Conservation (phyloP, 164 flowering plant species). For the Aristolochia contorta region DNA sequence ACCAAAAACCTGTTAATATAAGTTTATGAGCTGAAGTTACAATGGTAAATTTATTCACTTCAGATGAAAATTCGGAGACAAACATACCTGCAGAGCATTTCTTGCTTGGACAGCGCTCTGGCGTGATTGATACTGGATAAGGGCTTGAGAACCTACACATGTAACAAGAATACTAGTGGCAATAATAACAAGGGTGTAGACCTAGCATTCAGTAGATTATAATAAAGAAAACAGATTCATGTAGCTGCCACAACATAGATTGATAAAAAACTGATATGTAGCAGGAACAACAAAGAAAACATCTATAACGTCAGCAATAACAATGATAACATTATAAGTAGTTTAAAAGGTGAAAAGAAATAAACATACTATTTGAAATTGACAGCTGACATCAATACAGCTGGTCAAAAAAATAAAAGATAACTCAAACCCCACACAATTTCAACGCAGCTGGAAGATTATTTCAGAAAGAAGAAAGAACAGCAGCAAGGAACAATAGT, state of each 20-base stretch:
- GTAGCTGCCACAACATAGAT: neutral
- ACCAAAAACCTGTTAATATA: neutral
- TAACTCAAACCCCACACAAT: no score
- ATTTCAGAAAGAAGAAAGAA: no score
- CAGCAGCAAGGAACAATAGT: no score
- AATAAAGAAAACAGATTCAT: neutral
- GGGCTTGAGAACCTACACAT: conserved; percentile 84
- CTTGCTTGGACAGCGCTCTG: conserved; percentile 82
- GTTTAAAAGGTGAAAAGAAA: no score
- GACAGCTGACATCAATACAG: no score
- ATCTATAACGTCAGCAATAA: conserved; percentile 4
- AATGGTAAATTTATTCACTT: neutral
- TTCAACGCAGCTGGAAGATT: no score
- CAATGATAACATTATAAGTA: neutral
- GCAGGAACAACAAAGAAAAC: conserved; percentile 1
- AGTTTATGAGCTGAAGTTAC: neutral
- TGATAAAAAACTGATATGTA: neutral
- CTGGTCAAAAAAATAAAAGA: no score
- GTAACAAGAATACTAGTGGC: neutral
- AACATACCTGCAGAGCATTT: conserved; percentile 69
- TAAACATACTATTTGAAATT: no score
- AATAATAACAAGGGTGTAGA: neutral
- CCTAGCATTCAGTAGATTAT: neutral
- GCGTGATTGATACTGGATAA: conserved; percentile 71
- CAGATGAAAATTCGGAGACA: neutral